Evolutionary conservation across 1,139 yeast genomes (phyloP), one percentile per base, ranked within the genome.

Genomic region (Sugiyamaella neomexicana): DNA sequence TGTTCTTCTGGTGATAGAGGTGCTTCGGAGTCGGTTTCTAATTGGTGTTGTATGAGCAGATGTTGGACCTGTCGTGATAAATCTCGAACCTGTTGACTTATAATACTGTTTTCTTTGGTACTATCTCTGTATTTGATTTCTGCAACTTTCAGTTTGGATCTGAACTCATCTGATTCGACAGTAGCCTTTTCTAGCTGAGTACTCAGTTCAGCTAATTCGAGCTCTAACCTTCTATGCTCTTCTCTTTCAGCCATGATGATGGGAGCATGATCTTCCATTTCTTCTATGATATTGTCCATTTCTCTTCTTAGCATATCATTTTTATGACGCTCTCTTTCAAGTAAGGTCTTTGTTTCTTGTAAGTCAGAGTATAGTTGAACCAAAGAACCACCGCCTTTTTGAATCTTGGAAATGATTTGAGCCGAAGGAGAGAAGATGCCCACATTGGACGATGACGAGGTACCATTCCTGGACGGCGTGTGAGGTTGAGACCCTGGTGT

Each of bases 221-320:
- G 62, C 63, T 82, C 84, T 40, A 81, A 64, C 13, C 75, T 68
- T 9, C 70, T 65, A 37, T 80, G 78, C 56, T 79, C 81, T 53
- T 78, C 81, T 53, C 77, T 83, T 67, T 82, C 88, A 59, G 82
- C 86, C 71, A 86, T 80, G 50, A 91, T 78, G 1, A 85, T 75
- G 0, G 98, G 98, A 54, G 89, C 85, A 63, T 87, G 85, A 25
- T 81, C 78, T 66, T 90, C 96, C 60, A 93, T 75, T 67, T 91
- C 97, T 32, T 75, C 76, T 36, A 90, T 81, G 62, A 91, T 85
- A 0, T 79, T 74, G 61, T 86, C 85, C 58, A 91, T 75, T 69
- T 89, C 93, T 37, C 75, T 70, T 56, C 91, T 86, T 55, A 91
- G 75, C 55, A 80, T 79, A 55, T 82, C 84, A 64, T 88, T 90